These are phyloP conservation scores for Guadua angustifolia DNA, from an alignment of 176 grass and related monocot species.

Conservation along the genomic window DNA sequence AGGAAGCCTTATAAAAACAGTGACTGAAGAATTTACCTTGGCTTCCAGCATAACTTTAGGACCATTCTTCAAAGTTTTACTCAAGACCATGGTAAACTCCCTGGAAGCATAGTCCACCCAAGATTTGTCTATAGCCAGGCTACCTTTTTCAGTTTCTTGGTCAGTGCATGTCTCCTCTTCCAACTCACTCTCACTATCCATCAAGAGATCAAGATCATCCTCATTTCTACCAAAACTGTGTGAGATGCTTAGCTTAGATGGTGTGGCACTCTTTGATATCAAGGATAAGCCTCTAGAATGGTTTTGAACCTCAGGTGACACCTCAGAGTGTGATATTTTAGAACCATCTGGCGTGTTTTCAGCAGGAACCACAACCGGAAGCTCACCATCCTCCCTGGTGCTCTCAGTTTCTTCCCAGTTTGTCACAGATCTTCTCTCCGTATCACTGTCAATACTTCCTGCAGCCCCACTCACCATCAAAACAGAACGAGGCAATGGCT, in stretches of 20 bases:
- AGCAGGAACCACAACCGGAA: conserved; percentile 49
- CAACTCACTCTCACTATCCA: conserved; percentile 79
- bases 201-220: conserved; percentile 75
- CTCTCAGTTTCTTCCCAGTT: conserved; percentile 83
- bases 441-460: conserved; percentile 65
- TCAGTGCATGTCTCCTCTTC: conserved; percentile 52
- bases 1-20: conserved; percentile 1
- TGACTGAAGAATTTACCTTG: conserved; percentile 60
- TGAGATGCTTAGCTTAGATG: conserved; percentile 64
- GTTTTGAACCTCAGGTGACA: conserved; percentile 58
- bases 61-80: conserved; percentile 60
- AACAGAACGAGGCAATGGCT: conserved; percentile 50
- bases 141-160: conserved; percentile 55
- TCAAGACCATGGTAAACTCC: conserved; percentile 76
- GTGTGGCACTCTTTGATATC: conserved; percentile 78
- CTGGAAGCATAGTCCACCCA: conserved; percentile 82
- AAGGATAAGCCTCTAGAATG: conserved; percentile 85
- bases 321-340: conserved; percentile 32
- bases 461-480: conserved; percentile 51
- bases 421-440: conserved; percentile 75
- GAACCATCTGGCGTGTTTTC: conserved; percentile 45
- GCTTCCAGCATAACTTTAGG: conserved; percentile 72
- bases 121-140: conserved; percentile 43
- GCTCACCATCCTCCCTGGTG: conserved; percentile 86
- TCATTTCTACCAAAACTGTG: conserved; percentile 63